Conservation (phyloP, 2,329 filamentous ascomycete genomes). For the Pestalotiopsis fici region DNA sequence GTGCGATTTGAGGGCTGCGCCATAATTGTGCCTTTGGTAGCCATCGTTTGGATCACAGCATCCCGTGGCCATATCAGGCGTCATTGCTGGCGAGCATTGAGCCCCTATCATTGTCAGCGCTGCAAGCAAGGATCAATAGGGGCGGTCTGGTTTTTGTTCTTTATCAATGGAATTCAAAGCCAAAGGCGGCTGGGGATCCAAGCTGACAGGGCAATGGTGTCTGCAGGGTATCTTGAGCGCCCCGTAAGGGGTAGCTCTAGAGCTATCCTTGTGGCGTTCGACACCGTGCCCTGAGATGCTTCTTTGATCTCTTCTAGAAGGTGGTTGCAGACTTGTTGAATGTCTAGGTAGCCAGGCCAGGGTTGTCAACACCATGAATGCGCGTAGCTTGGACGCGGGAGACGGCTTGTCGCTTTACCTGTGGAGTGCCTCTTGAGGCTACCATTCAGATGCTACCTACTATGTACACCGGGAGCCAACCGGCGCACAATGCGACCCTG, state of each 20-base stretch:
- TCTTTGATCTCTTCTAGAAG: slow-evolving; percentile 2
- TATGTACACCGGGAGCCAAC: neutral
- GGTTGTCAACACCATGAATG: neutral
- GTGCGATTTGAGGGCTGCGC: neutral
- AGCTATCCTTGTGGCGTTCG: neutral
- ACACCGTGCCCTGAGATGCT: neutral
- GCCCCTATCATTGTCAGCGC: neutral
- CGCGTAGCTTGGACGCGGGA: neutral
- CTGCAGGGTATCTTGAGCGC: slow-evolving; percentile 1
- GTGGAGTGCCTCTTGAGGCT: neutral
- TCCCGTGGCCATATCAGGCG: neutral
- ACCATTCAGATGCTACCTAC: neutral
- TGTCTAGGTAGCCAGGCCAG: neutral
- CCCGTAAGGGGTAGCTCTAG: slow-evolving; percentile 1
- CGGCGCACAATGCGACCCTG: neutral
- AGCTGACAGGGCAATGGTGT: neutral
- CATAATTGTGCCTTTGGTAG: neutral
- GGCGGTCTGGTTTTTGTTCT: neutral
- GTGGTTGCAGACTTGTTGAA: too few relatives aligned
- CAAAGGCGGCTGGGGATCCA: neutral
- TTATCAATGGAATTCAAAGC: neutral
- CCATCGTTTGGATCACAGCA: neutral
- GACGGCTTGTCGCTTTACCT: neutral
- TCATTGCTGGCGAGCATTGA: neutral
- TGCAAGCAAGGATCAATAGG: neutral